Base-by-base conservation (phyloP, 805 yeast species). In the Lipomyces orientalis region DNA sequence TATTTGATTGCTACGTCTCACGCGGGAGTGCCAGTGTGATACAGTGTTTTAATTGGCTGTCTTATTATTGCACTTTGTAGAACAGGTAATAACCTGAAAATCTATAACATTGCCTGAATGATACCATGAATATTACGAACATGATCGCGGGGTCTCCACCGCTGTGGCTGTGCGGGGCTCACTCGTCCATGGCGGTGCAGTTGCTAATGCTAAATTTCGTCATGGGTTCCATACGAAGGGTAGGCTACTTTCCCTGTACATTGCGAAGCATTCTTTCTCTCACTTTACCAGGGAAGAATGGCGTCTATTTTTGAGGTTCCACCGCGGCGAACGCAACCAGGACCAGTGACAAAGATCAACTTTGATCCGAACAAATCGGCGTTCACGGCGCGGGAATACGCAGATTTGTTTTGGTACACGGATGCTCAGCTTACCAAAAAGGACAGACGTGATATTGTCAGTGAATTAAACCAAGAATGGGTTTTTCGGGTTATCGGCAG, bases 361-460 rank as follows among this genome's bases (percentile, higher is more conserved):
- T 57, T 67, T 55, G 61, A 62, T 61, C 59, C 64, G 51, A 34
- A 54, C 43, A 60, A 60, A 34, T 43, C 52, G 22, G 16, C 58
- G 14, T 51, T 65, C 29, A 58, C 54, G 3, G 16, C 37, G 16
- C 54, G 55, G 25, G 62, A 60, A 54, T 69, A 67, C 51, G 61
- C 72, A n/a, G 66, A 64, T 46, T 19, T 63, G 43, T 69, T 69
- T 43, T 69, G 72, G 72, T 19, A 16, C 19, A 58, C 65, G n/a
- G 72, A 69, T 51, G 61, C 33, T n/a, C 43, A 59, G 37, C 63
- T 69, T 22, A 39, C 54, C 34, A 54, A 31, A 58, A 62, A 60
- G 16, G 72, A 69, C 22, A 58, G 71, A 33, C 49, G 59, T 10
- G 71, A 69, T 57, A 61, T 69, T 34, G 19, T 60, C 35, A 58